phyloP scores from a whole-genome alignment of 2,329 filamentous ascomycete species.

The Cryphonectria carpinicola region DNA sequence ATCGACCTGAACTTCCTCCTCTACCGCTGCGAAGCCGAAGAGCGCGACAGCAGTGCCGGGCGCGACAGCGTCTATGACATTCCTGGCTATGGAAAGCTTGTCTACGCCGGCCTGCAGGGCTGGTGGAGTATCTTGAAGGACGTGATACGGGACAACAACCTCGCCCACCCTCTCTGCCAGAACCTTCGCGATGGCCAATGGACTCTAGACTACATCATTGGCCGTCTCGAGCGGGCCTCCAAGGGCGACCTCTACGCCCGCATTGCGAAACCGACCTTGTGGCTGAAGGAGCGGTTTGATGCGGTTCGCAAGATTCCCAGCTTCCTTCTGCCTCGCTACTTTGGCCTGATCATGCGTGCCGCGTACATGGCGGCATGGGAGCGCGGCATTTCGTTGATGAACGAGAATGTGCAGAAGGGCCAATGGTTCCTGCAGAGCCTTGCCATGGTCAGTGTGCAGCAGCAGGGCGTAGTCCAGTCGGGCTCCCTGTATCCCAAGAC shows the following conservation, averaged over 20 bases:
- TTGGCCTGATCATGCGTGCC: conserved; percentile 84
- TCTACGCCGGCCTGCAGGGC: conserved; percentile 96
- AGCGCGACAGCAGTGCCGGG: conserved; percentile 75
- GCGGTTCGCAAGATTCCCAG: conserved; percentile 83
- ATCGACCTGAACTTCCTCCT: conserved; percentile 89
- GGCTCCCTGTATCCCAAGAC: conserved; percentile 89
- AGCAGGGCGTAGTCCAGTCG: conserved; percentile 86
- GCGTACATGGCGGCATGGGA: conserved; percentile 85
- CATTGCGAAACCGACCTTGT: conserved; percentile 69
- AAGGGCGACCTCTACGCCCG: conserved; percentile 63
- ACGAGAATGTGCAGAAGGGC: conserved; percentile 73
- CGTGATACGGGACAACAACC: conserved; percentile 85
- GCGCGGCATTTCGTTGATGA: conserved; percentile 78
- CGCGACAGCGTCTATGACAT: conserved; percentile 88
- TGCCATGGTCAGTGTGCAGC: conserved; percentile 88
- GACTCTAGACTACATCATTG: conserved; percentile 86
- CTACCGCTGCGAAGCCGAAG: conserved; percentile 91
- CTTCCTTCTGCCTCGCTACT: conserved; percentile 91
- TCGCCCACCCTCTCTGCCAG: conserved; percentile 91
- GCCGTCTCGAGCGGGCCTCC: conserved; percentile 74
- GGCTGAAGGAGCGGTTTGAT: conserved; percentile 84
- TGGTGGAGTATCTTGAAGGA: conserved; percentile 94
- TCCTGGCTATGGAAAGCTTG: conserved; percentile 79
- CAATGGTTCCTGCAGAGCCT: conserved; percentile 89
- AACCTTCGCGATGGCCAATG: conserved; percentile 90